These are phyloP conservation scores for Bipolaris oryzae DNA, from an alignment of 2,329 filamentous ascomycete genomes.

Conservation along the genomic window DNA sequence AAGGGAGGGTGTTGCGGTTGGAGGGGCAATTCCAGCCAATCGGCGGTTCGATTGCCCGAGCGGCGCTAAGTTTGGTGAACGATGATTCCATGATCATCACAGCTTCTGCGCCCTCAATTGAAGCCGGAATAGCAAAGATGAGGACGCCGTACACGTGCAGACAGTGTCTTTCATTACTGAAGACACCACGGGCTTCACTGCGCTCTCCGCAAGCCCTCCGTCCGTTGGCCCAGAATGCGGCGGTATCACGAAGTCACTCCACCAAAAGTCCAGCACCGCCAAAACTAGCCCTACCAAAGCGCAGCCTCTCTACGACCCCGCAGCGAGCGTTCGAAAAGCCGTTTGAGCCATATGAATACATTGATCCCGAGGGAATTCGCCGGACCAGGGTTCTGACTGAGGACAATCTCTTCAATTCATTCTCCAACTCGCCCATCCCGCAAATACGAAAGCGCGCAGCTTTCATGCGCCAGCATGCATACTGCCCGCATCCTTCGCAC, in stretches of 20 bases:
- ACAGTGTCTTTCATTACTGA: conserved; percentile 46
- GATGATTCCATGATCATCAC: conserved; percentile 21
- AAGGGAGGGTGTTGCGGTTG: not conserved
- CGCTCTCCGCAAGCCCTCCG: conserved; percentile 31
- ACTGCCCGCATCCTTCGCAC: conserved; percentile 90
- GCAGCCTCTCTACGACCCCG: conserved; percentile 41
- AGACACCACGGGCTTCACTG: conserved; percentile 37
- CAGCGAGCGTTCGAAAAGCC: conserved; percentile 34
- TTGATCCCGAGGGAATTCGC: conserved; percentile 42
- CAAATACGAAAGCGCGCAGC: conserved; percentile 86
- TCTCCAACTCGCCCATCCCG: conserved; percentile 84
- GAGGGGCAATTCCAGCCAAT: conserved; percentile 1
- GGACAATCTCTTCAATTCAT: conserved; percentile 92
- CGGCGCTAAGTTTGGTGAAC: conserved; percentile 20
- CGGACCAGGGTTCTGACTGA: conserved; percentile 61
- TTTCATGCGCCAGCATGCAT: conserved; percentile 90
- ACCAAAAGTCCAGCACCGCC: conserved; percentile 38
- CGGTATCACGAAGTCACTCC: conserved; percentile 39
- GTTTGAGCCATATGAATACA: conserved; percentile 46
- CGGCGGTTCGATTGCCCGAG: conserved; percentile 21
- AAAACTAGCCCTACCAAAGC: conserved; percentile 33
- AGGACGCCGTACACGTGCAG: conserved; percentile 50
- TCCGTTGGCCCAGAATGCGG: conserved; percentile 30
- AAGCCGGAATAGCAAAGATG: conserved; percentile 38
- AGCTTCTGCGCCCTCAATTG: conserved; percentile 13